These are phyloP conservation scores for Parastagonospora avenae DNA, from an alignment of 2,329 filamentous ascomycete genomes.

Conservation along the genomic window DNA sequence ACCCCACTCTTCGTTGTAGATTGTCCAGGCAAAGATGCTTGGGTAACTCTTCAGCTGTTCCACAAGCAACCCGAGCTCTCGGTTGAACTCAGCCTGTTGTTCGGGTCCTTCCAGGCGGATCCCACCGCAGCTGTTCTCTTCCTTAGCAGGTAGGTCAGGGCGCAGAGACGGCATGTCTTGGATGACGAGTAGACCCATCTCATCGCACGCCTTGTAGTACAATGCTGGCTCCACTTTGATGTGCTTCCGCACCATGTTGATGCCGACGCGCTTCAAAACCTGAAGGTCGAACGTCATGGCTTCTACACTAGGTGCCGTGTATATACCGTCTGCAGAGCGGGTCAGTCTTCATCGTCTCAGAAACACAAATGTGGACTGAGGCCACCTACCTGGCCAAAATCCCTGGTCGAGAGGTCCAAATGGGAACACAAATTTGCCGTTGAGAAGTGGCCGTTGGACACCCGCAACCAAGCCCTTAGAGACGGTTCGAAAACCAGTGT, in stretches of 20 bases:
- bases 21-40: slow-evolving; percentile 68
- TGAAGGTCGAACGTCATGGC: slow-evolving; percentile 71
- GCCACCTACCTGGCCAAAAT: slow-evolving; percentile 68
- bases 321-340: slow-evolving; percentile 62
- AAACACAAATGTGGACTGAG: not conserved
- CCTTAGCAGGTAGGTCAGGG: slow-evolving; percentile 22
- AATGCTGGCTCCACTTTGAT: slow-evolving; percentile 71
- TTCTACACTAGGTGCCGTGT: slow-evolving; percentile 67
- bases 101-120: slow-evolving; percentile 27
- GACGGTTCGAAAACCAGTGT: slow-evolving; percentile 72
- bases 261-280: slow-evolving; percentile 67
- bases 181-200: slow-evolving; percentile 68
- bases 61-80: slow-evolving; percentile 66
- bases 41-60: slow-evolving; percentile 68
- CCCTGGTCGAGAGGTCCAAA: slow-evolving; percentile 74
- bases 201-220: slow-evolving; percentile 71
- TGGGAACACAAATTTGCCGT: slow-evolving; percentile 70
- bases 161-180: slow-evolving; percentile 72
- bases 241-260: slow-evolving; percentile 75
- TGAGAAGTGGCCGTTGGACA: slow-evolving; percentile 66
- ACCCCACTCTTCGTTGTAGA: slow-evolving; percentile 77
- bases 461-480: slow-evolving; percentile 62
- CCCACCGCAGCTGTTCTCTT: slow-evolving; percentile 9
- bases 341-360: not conserved
- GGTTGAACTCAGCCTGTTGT: slow-evolving; percentile 68